Conservation (phyloP, 495 filamentous ascomycete genomes). For the Neurospora discreta region DNA sequence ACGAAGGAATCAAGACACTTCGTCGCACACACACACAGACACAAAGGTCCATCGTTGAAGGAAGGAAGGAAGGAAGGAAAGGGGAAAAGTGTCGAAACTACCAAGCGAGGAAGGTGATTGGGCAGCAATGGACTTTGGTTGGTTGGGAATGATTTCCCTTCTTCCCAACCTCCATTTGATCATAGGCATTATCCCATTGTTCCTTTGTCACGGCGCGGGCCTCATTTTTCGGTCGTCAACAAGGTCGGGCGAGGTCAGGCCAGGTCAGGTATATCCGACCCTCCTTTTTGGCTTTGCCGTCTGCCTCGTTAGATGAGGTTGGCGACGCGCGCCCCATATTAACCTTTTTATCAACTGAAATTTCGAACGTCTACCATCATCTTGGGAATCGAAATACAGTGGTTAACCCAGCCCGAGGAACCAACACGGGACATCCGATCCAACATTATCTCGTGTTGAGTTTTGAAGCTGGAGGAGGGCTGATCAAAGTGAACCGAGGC, state of each 20-base stretch:
- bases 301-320: background rate
- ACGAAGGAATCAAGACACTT: background rate
- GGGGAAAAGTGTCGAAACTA: background rate
- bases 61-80: background rate
- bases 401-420: background rate
- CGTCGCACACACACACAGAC: background rate
- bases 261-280: background rate
- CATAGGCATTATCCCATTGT: background rate
- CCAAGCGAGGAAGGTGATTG: constrained; percentile 6
- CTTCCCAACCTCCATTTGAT: background rate
- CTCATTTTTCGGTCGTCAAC: background rate
- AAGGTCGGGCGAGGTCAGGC: background rate
- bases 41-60: background rate
- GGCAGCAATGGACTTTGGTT: constrained; percentile 8
- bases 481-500: background rate
- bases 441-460: background rate
- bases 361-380: background rate
- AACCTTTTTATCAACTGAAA: background rate
- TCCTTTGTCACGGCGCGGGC: background rate
- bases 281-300: background rate
- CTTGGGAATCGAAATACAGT: background rate
- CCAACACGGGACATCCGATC: background rate
- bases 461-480: background rate
- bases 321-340: background rate
- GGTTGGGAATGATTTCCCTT: background rate